A percentile compares a stretch with the other conserved stretches of the same genome.
Conservation (phyloP, 2,329 filamentous ascomycete species). For the Allantophomopsis lycopodina region DNA sequence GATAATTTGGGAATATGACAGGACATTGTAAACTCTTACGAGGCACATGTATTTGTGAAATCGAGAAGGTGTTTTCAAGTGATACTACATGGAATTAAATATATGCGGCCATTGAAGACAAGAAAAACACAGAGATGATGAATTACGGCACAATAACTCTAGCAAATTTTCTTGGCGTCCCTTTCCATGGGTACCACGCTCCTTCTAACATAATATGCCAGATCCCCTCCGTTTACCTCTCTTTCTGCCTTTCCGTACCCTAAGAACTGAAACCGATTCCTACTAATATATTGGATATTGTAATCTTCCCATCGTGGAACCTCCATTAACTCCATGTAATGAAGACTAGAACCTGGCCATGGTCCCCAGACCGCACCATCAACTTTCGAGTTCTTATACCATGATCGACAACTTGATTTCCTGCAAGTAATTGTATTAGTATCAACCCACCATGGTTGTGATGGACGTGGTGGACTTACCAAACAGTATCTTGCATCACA, state of each 20-base stretch:
- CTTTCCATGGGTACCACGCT: too few relatives aligned
- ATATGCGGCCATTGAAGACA: too few relatives aligned
- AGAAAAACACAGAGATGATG: too few relatives aligned
- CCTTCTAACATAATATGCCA: slow-evolving; percentile 8
- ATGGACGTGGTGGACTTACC: slow-evolving; percentile 2
- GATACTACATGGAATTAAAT: too few relatives aligned
- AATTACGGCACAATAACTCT: too few relatives aligned
- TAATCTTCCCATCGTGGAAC: slow-evolving; percentile 25
- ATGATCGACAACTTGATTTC: slow-evolving; percentile 9
- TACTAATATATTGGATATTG: slow-evolving; percentile 19
- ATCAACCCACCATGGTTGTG: slow-evolving; percentile 6
- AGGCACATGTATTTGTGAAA: too few relatives aligned
- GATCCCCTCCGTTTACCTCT: slow-evolving; percentile 28
- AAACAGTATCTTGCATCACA: slow-evolving; percentile 15
- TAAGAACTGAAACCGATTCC: slow-evolving; percentile 15
- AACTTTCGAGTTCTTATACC: slow-evolving; percentile 9
- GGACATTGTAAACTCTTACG: too few relatives aligned
- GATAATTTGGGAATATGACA: too few relatives aligned
- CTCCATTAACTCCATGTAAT: slow-evolving; percentile 26
- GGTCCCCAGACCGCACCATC: slow-evolving; percentile 12
- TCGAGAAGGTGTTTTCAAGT: too few relatives aligned
- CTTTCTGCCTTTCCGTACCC: slow-evolving; percentile 24
- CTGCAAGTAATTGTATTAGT: not conserved
- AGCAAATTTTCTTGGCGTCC: too few relatives aligned
- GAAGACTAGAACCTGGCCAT: slow-evolving; percentile 32